Base-by-base conservation (phyloP, 1,139 yeast genomes). In the Debaryomyces udenii region DNA sequence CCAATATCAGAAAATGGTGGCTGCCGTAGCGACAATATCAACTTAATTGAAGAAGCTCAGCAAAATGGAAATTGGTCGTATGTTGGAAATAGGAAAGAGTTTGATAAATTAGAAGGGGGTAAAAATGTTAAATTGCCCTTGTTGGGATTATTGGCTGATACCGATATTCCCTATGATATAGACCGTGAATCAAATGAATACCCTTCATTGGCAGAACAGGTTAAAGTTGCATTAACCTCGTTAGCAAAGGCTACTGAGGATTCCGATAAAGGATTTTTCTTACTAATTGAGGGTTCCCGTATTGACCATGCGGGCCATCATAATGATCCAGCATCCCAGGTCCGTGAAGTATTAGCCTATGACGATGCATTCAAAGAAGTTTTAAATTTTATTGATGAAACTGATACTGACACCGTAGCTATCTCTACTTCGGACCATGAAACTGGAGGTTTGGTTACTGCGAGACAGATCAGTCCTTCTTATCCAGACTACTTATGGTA, bases 271-370 rank as follows among this genome's bases (percentile, higher is more conserved):
- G 96, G 96, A 0, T 88, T 89, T 61, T 88, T 89, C 64, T 59
- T 89, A 39, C 59, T 89, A 59, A 78, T 89, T 45, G 96, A 89
- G 67, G 96, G 96, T 6, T 85, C 94, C 10, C 74, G 96, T 60
- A 88, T 89, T 53, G 96, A 89, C 61, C 96, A 89, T 60, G 95
- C 96, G 3, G 96, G 96, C 29, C 96, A 89, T 60, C 80, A 77
- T 50, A 89, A 89, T 56, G 96, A 89, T 58, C 90, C 96, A 9
- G 88, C 89, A 9, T 93, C 95, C 9, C 96, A 87, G 63, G 76
- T 69, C 2, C 55, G 76, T 47, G 77, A 71, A 56, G 74, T 70
- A 4, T 68, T 71, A 56, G 78, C 76, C 9, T 89, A 80, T 57
- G 94, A 86, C 58, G 80, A 76, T 41, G 89, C 94, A 3, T 86